phyloP scores from a whole-genome alignment of 176 grass and related monocot genomes.

The Musa beccarii region DNA sequence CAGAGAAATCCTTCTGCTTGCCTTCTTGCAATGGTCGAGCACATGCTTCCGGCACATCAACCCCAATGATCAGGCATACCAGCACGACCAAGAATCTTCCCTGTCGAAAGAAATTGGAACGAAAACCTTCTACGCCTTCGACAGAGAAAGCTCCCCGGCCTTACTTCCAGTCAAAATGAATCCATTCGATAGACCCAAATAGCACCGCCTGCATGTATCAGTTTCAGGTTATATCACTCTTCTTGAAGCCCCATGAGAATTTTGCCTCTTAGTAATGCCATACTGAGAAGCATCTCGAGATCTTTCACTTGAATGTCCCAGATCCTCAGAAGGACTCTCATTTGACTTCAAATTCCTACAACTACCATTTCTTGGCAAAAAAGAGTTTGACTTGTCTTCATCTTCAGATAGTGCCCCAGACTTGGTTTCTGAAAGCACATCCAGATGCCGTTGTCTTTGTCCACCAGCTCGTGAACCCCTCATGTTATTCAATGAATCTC shows the following conservation, averaged over 20 bases:
- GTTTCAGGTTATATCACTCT: neutral
- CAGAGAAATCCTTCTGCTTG: neutral
- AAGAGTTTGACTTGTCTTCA: conserved; percentile 43
- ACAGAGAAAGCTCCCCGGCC: neutral
- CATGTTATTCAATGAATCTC: conserved; percentile 44
- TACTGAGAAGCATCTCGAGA: conserved; percentile 40
- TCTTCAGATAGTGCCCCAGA: conserved; percentile 45
- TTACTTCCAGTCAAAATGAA: neutral
- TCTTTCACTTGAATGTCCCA: conserved; percentile 44
- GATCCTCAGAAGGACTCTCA: conserved; percentile 35
- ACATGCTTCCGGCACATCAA: neutral
- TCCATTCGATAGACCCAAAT: neutral
- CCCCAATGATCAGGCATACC: neutral
- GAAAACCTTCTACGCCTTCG: neutral
- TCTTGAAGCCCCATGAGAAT: conserved; percentile 32
- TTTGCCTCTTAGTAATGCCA: conserved; percentile 48
- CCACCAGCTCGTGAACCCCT: conserved; percentile 55
- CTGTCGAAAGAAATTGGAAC: neutral
- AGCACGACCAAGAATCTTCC: neutral
- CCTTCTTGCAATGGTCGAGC: neutral
- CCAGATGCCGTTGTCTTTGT: conserved; percentile 43
- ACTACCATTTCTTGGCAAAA: conserved; percentile 54
- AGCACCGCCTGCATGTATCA: neutral
- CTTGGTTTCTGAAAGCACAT: conserved; percentile 59
- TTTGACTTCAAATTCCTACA: conserved; percentile 42